Base-by-base conservation (phyloP, 179 eudicot species). In the Silene vulgaris region DNA sequence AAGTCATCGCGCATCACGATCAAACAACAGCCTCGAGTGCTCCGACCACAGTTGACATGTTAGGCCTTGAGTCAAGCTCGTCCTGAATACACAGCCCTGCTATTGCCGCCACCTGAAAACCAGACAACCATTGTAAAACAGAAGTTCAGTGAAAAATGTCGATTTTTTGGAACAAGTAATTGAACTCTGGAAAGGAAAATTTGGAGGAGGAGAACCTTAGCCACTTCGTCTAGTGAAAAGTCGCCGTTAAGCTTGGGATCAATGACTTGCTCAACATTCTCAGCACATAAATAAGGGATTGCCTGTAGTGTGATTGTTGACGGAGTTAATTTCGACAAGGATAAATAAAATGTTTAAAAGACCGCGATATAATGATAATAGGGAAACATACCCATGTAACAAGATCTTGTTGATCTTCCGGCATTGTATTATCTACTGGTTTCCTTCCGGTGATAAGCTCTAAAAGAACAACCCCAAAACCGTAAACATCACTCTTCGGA, bases 31-130 rank as follows among this genome's bases (percentile, higher is more conserved):
- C 90, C 79, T 89, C 89, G 54, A 93, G 83, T 11, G 97, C 97
- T 80, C 90, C 89, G 70, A 91, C 98, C n/a, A 93, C 95, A 37
- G 89, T 93, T 0, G 98, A 89, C 97, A 93, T 93, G 69, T 93
- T 95, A 65, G 97, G 48, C 48, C 48, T 7, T 12, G 48, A 40
- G 48, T 40, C 48, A 40, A 7, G 93, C 81, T 93, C 97, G 43
- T 91, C 90, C 72, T 93, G 98, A 52, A 91, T 92, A 75, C 98
- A 93, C n/a, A 91, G 88, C 66, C 93, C 95, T 19, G 98, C 98
- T 61, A 93, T 92, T 73, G 98, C 97, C 79, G 95, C 98, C 91
- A 93, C 81, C 98, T 93, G 95, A 74, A 19, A 12, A 48, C 6
- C 56, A 21, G 59, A 28, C 11, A 7, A 8, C 48, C 48, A 40